phyloP scores from a whole-genome alignment of 1,284 basidiomycete species.

The Malassezia psittaci region DNA sequence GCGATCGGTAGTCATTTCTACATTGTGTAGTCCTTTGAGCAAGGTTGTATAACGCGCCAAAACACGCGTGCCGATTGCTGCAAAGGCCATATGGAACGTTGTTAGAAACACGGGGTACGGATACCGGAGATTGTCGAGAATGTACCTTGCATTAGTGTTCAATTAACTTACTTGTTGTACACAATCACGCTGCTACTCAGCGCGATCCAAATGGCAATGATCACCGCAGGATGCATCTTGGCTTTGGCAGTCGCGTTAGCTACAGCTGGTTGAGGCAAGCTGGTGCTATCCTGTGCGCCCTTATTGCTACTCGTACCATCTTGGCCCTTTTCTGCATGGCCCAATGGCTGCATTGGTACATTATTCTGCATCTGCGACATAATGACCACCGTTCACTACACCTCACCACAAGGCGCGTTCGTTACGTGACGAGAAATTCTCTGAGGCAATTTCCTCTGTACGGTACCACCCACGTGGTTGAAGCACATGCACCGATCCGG shows the following conservation, averaged over 20 bases:
- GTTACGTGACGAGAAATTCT: no score
- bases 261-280: slow-evolving; percentile 16
- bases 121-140: slow-evolving; percentile 53
- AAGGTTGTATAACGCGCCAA: slow-evolving; percentile 76
- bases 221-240: slow-evolving; percentile 53
- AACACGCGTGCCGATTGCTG: slow-evolving; percentile 79
- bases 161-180: slow-evolving; percentile 59
- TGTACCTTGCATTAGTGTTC: slow-evolving; percentile 54
- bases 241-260: slow-evolving; percentile 22
- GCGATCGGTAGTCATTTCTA: slow-evolving; percentile 58
- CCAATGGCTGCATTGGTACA: background rate
- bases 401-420: background rate
- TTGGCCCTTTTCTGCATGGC: slow-evolving; percentile 3
- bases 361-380: slow-evolving; percentile 10
- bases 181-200: slow-evolving; percentile 84
- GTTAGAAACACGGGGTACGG: slow-evolving; percentile 49
- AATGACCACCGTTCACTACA: background rate
- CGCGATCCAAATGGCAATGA: slow-evolving; percentile 79
- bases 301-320: background rate
- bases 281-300: background rate
- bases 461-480: no score
- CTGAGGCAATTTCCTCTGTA: no score
- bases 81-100: slow-evolving; percentile 48
- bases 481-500: background rate
- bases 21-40: slow-evolving; percentile 75